Evolutionary conservation across 305 asterid genomes (phyloP).

Genomic region (Fraxinus sp.): DNA sequence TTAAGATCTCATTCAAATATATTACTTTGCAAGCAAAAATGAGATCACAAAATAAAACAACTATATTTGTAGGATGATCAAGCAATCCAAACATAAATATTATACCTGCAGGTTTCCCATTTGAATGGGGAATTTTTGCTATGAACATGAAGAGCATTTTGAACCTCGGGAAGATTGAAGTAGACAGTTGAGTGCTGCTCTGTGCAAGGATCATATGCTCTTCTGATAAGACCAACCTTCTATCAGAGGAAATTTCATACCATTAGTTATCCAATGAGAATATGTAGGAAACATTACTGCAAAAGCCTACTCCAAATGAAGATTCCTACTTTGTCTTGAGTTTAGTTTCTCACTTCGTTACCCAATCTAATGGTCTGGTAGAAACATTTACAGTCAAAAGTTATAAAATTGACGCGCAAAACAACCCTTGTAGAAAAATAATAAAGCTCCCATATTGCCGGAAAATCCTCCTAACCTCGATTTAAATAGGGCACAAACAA

Average conservation of each 20-base stretch:
- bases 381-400: neutral
- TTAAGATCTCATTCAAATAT: neutral
- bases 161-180: constrained; percentile 95
- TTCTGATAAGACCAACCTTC: constrained; percentile 60
- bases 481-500: neutral
- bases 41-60: constrained; percentile 1
- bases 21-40: neutral
- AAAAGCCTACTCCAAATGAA: constrained; percentile 5
- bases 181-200: constrained; percentile 69
- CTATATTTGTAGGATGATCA: neutral
- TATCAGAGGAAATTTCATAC: constrained; percentile 30
- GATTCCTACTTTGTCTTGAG: neutral
- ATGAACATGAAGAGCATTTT: constrained; percentile 73
- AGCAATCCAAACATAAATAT: neutral
- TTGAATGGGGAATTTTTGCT: constrained; percentile 38
- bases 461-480: neutral
- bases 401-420: neutral
- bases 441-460: neutral
- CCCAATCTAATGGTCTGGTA: neutral
- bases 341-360: neutral
- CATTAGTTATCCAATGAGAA: constrained; percentile 26
- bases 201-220: constrained; percentile 90
- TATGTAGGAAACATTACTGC: neutral
- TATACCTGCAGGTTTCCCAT: constrained; percentile 88
- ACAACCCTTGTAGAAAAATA: neutral